Conservation (phyloP, 1,284 basidiomycete genomes). For the Trametes versicolor region DNA sequence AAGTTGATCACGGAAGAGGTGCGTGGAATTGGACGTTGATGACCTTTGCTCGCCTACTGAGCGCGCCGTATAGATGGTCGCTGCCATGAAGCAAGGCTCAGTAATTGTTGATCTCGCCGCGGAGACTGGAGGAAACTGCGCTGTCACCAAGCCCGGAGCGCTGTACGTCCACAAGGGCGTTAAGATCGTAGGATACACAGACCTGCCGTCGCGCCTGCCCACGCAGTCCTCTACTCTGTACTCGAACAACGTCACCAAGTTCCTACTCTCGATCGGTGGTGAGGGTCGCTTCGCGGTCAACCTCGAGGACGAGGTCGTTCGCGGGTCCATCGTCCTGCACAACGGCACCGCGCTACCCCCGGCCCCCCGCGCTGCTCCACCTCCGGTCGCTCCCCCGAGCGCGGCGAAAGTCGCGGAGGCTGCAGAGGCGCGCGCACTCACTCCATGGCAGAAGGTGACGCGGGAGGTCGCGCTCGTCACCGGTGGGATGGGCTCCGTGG, state of each 20-base stretch:
- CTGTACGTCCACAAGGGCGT: constrained; percentile 75
- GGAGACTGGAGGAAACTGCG: constrained; percentile 88
- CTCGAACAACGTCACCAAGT: constrained; percentile 91
- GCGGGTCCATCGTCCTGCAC: constrained; percentile 82
- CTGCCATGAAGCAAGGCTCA: constrained; percentile 88
- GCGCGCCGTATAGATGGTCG: constrained; percentile 64
- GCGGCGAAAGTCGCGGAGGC: constrained; percentile 62
- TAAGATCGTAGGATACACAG: constrained; percentile 85
- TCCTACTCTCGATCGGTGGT: constrained; percentile 77
- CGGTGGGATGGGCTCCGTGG: constrained; percentile 74
- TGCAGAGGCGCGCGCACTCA: constrained; percentile 66
- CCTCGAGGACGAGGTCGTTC: constrained; percentile 83
- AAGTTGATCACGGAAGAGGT: constrained; percentile 81
- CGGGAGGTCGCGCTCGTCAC: constrained; percentile 78
- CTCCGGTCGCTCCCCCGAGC: constrained; percentile 60
- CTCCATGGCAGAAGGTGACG: constrained; percentile 84
- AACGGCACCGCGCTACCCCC: constrained; percentile 73
- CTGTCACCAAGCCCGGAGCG: constrained; percentile 80
- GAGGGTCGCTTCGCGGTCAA: constrained; percentile 72
- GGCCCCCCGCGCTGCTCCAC: constrained; percentile 69
- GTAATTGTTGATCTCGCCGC: constrained; percentile 88
- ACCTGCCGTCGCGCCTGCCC: constrained; percentile 84
- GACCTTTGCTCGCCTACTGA: background rate
- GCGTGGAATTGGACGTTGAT: constrained; percentile 1
- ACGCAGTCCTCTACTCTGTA: constrained; percentile 89